Evolutionary conservation across 2,329 filamentous ascomycete genomes (phyloP).

Genomic region (Cladobotryum protrusum): DNA sequence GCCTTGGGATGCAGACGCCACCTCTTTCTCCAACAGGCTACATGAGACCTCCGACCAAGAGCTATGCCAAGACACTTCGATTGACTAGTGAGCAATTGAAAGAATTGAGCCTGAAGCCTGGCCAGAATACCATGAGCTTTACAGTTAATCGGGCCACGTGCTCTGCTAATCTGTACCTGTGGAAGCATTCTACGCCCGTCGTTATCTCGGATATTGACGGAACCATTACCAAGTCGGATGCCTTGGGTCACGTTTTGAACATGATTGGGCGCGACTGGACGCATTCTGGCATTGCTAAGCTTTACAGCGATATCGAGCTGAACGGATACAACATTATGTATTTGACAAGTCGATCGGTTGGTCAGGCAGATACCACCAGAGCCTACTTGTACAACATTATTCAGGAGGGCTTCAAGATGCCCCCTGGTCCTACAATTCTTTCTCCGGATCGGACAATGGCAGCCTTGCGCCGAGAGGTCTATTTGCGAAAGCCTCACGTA

Average conservation of each 20-base stretch:
- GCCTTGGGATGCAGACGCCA: constrained; percentile 53
- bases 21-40: constrained; percentile 63
- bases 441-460: constrained; percentile 94
- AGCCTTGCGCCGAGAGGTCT: constrained; percentile 84
- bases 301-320: constrained; percentile 89
- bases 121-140: constrained; percentile 92
- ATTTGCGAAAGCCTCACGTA: constrained; percentile 91
- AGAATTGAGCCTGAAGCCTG: constrained; percentile 70
- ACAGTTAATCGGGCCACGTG: constrained; percentile 94
- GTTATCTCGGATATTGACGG: constrained; percentile 98
- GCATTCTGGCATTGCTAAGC: constrained; percentile 89
- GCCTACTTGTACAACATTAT: constrained; percentile 83
- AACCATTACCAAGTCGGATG: constrained; percentile 97
- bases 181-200: constrained; percentile 85
- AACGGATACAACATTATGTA: constrained; percentile 99
- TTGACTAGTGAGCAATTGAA: constrained; percentile 95
- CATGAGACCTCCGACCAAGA: constrained; percentile 65
- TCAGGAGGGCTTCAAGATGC: constrained; percentile 80
- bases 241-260: constrained; percentile 87
- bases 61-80: constrained; percentile 93
- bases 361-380: constrained; percentile 84
- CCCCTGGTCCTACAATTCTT: constrained; percentile 87
- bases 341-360: constrained; percentile 86
- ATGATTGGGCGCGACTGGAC: constrained; percentile 99
- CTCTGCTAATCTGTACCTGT: constrained; percentile 86